A percentile compares a stretch with the other conserved stretches of the same genome.
Evolutionary conservation across 2,329 filamentous ascomycete genomes (phyloP).

Genomic region (Trichoderma polysporum): DNA sequence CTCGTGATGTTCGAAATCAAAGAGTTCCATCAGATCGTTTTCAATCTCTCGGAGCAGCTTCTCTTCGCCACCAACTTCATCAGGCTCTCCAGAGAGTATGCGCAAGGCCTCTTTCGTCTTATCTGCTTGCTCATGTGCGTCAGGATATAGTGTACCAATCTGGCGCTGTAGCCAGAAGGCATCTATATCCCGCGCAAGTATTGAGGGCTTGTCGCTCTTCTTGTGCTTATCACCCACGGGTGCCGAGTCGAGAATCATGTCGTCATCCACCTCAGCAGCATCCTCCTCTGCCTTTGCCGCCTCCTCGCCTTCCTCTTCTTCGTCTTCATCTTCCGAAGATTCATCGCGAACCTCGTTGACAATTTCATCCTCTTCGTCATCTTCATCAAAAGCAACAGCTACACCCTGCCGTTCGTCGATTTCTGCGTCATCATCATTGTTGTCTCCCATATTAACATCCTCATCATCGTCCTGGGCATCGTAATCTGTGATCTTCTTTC

Average conservation of each 20-base stretch:
- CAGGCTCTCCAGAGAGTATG: constrained; percentile 74
- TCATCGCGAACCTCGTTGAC: constrained; percentile 87
- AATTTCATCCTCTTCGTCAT: constrained; percentile 75
- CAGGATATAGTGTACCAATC: constrained; percentile 82
- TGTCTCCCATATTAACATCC: constrained; percentile 70
- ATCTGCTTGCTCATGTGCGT: constrained; percentile 89
- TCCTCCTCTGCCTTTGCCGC: constrained; percentile 51
- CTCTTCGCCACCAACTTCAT: constrained; percentile 71
- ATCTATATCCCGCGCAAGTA: constrained; percentile 88
- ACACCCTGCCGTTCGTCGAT: constrained; percentile 95
- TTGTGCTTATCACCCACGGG: constrained; percentile 46
- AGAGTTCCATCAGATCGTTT: constrained; percentile 97
- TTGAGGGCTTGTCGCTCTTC: constrained; percentile 57
- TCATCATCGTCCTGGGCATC: constrained; percentile 95
- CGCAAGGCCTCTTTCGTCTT: constrained; percentile 84
- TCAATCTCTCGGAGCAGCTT: constrained; percentile 89
- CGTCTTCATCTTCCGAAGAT: constrained; percentile 77
- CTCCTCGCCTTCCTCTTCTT: constrained; percentile 61
- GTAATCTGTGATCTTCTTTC: constrained; percentile 99
- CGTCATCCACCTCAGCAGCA: constrained; percentile 67
- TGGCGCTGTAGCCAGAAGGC: constrained; percentile 96
- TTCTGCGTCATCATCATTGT: constrained; percentile 66
- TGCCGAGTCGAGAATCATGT: constrained; percentile 79
- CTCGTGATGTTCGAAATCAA: constrained; percentile 95
- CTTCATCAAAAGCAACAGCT: constrained; percentile 93